Evolutionary conservation across 2,329 filamentous ascomycete species (phyloP), one percentile per base, ranked within the genome.

Genomic region (Aspergillus luchuensis): DNA sequence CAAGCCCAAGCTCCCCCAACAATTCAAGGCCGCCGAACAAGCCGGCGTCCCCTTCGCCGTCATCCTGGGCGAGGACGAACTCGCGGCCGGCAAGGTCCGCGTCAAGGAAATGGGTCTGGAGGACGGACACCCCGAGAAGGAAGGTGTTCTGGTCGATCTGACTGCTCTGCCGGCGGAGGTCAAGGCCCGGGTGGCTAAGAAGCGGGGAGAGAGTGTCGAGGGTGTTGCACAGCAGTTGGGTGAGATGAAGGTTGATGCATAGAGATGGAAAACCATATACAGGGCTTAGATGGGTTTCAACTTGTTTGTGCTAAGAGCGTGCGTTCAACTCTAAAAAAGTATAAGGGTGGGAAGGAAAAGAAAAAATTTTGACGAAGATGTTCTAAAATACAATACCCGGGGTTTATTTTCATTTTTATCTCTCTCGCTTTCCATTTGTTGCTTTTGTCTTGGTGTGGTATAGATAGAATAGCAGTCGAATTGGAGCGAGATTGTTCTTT

Each of bases 21-120:
- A 98, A 76, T 98, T 98, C 84, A 96, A 96, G 80, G 89, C 89
- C 19, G 93, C 93, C 10, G 93, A 97, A 74, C 79, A 81, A 53
- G 88, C 87, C 59, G 90, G 89, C 47, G 87, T 96, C 19, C 94
- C 94, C 1, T 90, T 96, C 71, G 91, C 89, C 7, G 84, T 98
- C 52, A 95, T 98, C 69, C 83, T 99, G 1, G 94, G 94, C 48
- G 91, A 97, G 71, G 92, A 97, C 58, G 94, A 98, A 78, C 80
- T 96, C 43, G 89, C 88, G 62, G 84, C 86, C 25, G 92, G 92
- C 56, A 89, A 96, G 75, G 89, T 96, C 67, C 91, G 90, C 78
- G 85, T 97, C 74, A 98, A 98, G 87, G 87, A 89, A 81, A 84
- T 92, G 79, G 88, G 92, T 49, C 81, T 96, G 58, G 84, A 85